Conservation (phyloP, 2,329 filamentous ascomycete species). For the Venturia pyrina region DNA sequence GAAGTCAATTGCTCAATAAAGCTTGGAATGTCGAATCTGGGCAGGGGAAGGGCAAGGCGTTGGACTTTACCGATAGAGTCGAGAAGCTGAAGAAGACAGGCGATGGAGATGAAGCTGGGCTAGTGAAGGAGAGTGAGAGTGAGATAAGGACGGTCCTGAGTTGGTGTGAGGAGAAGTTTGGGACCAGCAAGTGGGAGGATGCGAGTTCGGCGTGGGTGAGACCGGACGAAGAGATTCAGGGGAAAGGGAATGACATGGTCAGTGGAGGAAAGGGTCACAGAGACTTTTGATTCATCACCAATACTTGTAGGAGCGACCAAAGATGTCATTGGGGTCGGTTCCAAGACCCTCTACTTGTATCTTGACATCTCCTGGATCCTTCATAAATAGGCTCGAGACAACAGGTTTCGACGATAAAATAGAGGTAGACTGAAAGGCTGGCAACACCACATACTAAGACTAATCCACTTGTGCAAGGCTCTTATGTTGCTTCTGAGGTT, state of each 20-base stretch:
- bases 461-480: too few relatives aligned
- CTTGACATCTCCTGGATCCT: too few relatives aligned
- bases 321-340: too few relatives aligned
- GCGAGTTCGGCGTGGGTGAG: slow-evolving; percentile 34
- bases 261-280: slow-evolving; percentile 35
- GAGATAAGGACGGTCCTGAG: slow-evolving; percentile 34
- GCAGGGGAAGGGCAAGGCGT: slow-evolving; percentile 15
- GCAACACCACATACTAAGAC: too few relatives aligned
- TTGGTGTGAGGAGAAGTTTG: slow-evolving; percentile 38
- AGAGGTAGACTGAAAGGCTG: too few relatives aligned
- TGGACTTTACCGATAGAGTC: slow-evolving; percentile 27
- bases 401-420: too few relatives aligned
- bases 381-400: too few relatives aligned
- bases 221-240: slow-evolving; percentile 26
- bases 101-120: slow-evolving; percentile 19
- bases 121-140: slow-evolving; percentile 25
- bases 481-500: too few relatives aligned
- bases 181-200: slow-evolving; percentile 31
- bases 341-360: too few relatives aligned
- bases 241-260: slow-evolving; percentile 34
- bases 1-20: slow-evolving; percentile 15
- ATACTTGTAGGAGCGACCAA: too few relatives aligned
- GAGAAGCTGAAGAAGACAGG: slow-evolving; percentile 27
- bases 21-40: slow-evolving; percentile 11
- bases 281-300: slow-evolving; percentile 30